Percentiles rank a stretch among this genome's conserved stretches.
phyloP scores from a whole-genome alignment of 2,329 filamentous ascomycete genomes.

The Alternaria gansuensis region DNA sequence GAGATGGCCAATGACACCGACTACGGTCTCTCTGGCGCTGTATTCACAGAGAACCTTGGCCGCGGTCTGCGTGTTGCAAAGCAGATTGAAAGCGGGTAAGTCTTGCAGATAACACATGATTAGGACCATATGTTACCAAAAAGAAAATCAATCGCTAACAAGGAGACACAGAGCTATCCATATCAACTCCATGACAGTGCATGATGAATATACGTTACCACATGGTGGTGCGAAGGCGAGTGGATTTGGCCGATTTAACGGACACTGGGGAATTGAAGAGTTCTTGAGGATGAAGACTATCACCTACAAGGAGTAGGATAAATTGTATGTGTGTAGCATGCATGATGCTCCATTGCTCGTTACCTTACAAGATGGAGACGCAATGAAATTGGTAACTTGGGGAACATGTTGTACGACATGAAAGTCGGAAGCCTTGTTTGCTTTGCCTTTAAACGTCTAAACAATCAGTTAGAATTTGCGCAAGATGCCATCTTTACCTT shows the following conservation, averaged over 20 bases:
- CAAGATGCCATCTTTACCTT: not conserved
- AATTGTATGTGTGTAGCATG: not conserved
- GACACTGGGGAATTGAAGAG: constrained; percentile 57
- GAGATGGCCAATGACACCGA: constrained; percentile 81
- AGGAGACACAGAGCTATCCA: constrained; percentile 54
- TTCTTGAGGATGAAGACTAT: constrained; percentile 57
- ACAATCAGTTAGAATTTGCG: not conserved
- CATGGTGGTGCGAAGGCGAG: constrained; percentile 62
- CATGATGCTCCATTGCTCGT: too few relatives aligned
- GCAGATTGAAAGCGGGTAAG: constrained; percentile 65
- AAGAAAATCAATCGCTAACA: not conserved
- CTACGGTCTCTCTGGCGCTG: constrained; percentile 74
- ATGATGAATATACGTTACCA: constrained; percentile 59
- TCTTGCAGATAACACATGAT: constrained; percentile 11
- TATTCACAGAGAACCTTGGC: constrained; percentile 75
- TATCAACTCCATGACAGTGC: constrained; percentile 62
- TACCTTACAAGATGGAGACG: not conserved
- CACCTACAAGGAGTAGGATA: constrained; percentile 49
- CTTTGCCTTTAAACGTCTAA: not conserved
- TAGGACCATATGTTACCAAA: not conserved
- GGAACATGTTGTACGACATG: not conserved
- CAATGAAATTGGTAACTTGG: not conserved
- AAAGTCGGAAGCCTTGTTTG: not conserved
- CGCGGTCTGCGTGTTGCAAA: constrained; percentile 56
- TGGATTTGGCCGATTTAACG: constrained; percentile 61